These are phyloP conservation scores for Amaranthus tricolor DNA, from an alignment of 179 eudicot species.

Conservation along the genomic window DNA sequence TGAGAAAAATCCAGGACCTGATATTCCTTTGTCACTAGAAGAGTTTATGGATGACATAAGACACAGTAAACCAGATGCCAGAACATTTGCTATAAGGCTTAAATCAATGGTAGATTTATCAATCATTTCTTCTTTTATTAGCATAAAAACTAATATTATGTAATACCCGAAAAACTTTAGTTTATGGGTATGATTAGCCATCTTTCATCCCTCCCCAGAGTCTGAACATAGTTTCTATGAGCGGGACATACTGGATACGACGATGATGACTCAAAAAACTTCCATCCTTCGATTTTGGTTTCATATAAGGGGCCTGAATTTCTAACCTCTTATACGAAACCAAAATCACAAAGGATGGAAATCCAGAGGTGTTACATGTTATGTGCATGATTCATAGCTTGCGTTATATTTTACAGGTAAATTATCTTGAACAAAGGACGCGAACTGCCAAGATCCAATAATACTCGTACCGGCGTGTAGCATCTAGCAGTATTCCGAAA, in stretches of 20 bases:
- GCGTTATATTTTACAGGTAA: slow-evolving; percentile 40
- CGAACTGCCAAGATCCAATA: slow-evolving; percentile 88
- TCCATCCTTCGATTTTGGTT: no score
- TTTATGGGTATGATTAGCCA: no score
- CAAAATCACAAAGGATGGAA: no score
- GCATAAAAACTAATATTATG: no score
- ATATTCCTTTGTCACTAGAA: slow-evolving; percentile 62
- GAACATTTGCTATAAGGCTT: slow-evolving; percentile 70
- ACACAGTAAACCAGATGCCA: slow-evolving; percentile 58
- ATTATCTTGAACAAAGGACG: slow-evolving; percentile 68
- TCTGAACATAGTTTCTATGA: no score
- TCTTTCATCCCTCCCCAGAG: no score
- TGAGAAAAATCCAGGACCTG: slow-evolving; percentile 36
- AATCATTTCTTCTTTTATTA: no score
- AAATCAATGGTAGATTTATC: slow-evolving; percentile 60
- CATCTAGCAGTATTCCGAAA: slow-evolving; percentile 93
- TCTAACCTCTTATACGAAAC: no score
- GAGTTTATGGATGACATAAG: slow-evolving; percentile 67
- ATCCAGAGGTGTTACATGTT: neutral
- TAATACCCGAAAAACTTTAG: no score
- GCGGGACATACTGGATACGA: no score
- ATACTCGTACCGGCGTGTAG: slow-evolving; percentile 83
- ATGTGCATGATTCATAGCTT: neutral
- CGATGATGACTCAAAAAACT: no score
- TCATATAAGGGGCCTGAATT: no score